Evolutionary conservation across 352 stramenopile genomes (phyloP), one percentile per base, ranked within the genome.

Genomic region (Pythium volutum): DNA sequence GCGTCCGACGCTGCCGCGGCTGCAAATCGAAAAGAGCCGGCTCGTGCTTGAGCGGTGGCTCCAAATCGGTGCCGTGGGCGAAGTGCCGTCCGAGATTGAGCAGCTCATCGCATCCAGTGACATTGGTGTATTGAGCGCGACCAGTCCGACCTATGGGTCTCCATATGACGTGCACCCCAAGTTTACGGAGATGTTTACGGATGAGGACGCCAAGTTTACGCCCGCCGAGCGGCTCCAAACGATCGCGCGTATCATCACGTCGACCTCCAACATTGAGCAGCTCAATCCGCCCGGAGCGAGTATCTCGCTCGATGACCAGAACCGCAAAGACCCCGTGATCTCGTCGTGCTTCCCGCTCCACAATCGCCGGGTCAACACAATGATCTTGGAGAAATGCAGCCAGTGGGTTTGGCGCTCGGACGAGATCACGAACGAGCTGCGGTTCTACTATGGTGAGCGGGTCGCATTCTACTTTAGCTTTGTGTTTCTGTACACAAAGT

Each of bases 381-480:
- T 88, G 59, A 57, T 94, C 10, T 66, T 93, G 27, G 60, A 73
- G 31, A 94, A 94, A 49, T 88, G 78, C 50, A 74, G 68, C 38
- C 67, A 81, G 25, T 94, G 85, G 85, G 88, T 77, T 75, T 88
- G 76, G 72, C 77, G 81, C 18, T 86, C 85, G 22, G 82, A 84
- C 26, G 83, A 91, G 59, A 90, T 94, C 61, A 93, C 83, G 7
- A 89, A 87, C 56, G 81, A 91, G n/a, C 74, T 94, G 33, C 83
- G 82, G 14, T 92, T 89, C 39, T 81, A 93, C 58, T 94, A 94
- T 49, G 85, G 85, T 42, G 85, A 94, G 45, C 81, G 81, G 2
- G 85, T 94, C 11, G 85, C 85, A 6, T 94, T 94, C 58, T 91
- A 92, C 70, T 94, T 91, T 59, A 87, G 81, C 43, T 94, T 92